Base-by-base conservation (phyloP, 192 early-diverging fungal species). In the Cladochytrium replicatum region DNA sequence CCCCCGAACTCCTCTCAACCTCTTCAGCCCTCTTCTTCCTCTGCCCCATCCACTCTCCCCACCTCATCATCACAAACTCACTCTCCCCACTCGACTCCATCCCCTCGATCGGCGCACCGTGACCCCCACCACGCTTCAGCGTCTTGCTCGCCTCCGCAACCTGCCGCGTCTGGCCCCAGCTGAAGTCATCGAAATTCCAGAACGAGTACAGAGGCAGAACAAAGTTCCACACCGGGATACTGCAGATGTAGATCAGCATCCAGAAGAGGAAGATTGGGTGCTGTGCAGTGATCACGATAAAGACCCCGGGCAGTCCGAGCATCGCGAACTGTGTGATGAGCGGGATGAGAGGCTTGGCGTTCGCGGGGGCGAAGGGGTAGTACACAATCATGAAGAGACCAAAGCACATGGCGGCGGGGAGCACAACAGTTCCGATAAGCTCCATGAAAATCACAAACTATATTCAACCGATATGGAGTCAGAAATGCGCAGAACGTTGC, bases 121-220 rank as follows among this genome's bases (percentile, higher is more conserved):
- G 81, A 38, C 71, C 72, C 28, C 63, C 71, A 6, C 67, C 72
- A 30, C 81, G 79, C 40, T 46, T 65, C 15, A 43, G 46, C 52
- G 78, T 77, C 29, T 80, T 82, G 31, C 73, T 65, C 6, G 83
- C 73, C 63, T 70, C 76, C 32, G 55, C 21, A 0, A 54, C 53
- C 6, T 25, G 52, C 25, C 87, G 75, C 0, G 87, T 89, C 52
- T 85, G 67, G 17, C 87, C 87, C 87, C 87, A 89, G 6, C 84
- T 80, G 51, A 89, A 89, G 43, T 89, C 85, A 48, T 89, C 87
- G 68, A 89, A 87, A 53, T 89, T 82, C 87, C 87, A 89, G 61
- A 76, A 89, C 6, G 87, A 79, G 31, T 87, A 87, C 0, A 56
- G 61, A 1, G 86, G 86, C 32, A 88, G 58, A 1, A 88, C 68